These are phyloP conservation scores for Penicillium brevicompactum DNA, from an alignment of 2,329 filamentous ascomycete genomes.

Conservation along the genomic window DNA sequence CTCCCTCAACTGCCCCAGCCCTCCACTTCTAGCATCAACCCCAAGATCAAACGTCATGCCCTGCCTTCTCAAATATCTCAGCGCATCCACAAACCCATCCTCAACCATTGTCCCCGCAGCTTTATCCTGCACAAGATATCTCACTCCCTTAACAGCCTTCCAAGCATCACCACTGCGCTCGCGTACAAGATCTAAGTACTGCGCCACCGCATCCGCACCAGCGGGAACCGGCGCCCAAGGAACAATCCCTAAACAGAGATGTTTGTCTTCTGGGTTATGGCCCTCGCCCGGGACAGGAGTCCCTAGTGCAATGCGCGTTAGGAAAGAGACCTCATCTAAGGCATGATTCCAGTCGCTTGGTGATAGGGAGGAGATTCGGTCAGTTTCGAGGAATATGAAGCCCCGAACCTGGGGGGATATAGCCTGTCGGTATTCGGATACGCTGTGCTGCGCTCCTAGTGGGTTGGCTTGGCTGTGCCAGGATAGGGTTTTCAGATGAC, in stretches of 20 bases:
- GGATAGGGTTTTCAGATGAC: conserved; percentile 65
- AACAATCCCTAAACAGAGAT: conserved; percentile 69
- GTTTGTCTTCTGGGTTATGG: conserved; percentile 54
- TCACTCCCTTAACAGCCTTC: conserved; percentile 72
- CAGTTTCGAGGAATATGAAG: conserved; percentile 82
- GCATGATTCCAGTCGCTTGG: conserved; percentile 64
- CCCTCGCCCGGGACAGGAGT: conserved; percentile 60
- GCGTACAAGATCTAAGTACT: conserved; percentile 66
- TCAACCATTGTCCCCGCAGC: conserved; percentile 65
- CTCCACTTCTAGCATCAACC: conserved; percentile 77
- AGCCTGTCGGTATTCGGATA: conserved; percentile 64
- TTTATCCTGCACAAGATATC: conserved; percentile 82
- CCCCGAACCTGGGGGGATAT: conserved; percentile 56
- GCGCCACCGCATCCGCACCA: conserved; percentile 60
- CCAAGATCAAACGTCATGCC: conserved; percentile 79
- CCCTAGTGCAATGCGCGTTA: conserved; percentile 67
- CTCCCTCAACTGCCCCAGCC: conserved; percentile 72
- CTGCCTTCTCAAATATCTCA: conserved; percentile 65
- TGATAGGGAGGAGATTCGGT: conserved; percentile 65
- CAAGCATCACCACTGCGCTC: conserved; percentile 60
- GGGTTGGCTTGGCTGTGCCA: conserved; percentile 67
- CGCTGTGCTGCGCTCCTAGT: conserved; percentile 65
- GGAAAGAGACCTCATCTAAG: conserved; percentile 70
- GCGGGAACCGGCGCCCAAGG: conserved; percentile 84
- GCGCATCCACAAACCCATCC: conserved; percentile 63